These are phyloP conservation scores for Pachyrhizus erosus DNA, from an alignment of 306 rosid genomes.

Conservation along the genomic window DNA sequence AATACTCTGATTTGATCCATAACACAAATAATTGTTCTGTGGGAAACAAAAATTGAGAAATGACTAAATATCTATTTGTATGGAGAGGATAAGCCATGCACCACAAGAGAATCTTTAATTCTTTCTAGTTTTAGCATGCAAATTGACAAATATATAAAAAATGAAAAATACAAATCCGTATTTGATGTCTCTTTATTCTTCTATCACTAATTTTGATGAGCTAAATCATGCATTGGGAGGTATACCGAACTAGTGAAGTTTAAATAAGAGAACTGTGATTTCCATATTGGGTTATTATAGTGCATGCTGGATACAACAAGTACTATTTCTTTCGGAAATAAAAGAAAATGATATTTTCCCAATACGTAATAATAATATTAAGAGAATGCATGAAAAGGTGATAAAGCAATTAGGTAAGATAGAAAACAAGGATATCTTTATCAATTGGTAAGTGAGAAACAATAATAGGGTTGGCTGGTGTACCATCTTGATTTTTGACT, in stretches of 20 bases:
- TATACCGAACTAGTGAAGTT: neutral
- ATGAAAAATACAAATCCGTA: neutral
- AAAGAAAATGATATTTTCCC: neutral
- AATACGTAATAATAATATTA: neutral
- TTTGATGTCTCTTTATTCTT: neutral
- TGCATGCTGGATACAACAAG: neutral
- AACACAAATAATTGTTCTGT: neutral
- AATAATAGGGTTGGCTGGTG: neutral
- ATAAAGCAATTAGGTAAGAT: neutral
- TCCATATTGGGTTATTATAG: neutral
- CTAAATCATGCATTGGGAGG: neutral
- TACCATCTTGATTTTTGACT: neutral
- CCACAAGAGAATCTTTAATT: too few species aligned
- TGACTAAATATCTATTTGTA: neutral
- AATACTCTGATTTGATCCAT: neutral
- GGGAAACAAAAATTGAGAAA: neutral
- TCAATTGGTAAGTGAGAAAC: neutral
- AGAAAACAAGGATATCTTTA: neutral
- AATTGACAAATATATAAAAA: too few species aligned
- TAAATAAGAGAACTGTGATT: neutral
- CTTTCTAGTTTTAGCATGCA: too few species aligned
- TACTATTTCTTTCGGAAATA: neutral
- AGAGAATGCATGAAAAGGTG: neutral
- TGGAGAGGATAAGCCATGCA: neutral
- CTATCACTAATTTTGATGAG: slow-evolving; percentile 9